Evolutionary conservation across 192 early-diverging fungal species (phyloP).

Genomic region (Spizellomyces punctatus): DNA sequence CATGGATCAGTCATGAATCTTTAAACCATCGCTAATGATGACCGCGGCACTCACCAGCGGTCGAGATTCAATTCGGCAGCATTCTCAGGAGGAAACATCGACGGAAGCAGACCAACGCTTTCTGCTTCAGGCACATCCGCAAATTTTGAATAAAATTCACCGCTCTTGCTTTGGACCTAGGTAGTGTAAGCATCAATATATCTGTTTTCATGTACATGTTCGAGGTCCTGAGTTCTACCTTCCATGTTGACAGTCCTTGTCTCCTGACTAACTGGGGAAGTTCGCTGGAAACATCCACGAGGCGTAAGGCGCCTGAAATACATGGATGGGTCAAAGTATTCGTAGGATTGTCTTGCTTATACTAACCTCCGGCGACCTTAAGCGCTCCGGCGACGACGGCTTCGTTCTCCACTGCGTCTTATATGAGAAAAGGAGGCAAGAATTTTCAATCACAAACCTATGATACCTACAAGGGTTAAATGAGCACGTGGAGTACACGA

Average conservation of each 20-base stretch:
- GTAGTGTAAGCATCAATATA: constrained; percentile 1
- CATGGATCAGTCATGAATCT: constrained; percentile 5
- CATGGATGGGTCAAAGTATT: too few relatives aligned
- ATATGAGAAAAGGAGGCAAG: neutral
- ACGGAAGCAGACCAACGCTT: constrained; percentile 16
- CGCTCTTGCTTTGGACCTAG: constrained; percentile 71
- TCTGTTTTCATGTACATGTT: neutral
- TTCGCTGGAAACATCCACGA: constrained; percentile 85
- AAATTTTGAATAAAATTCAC: constrained; percentile 41
- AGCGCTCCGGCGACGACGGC: constrained; percentile 70
- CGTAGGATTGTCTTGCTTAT: too few relatives aligned
- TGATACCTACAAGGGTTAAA: constrained; percentile 98
- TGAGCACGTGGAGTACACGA: constrained; percentile 98
- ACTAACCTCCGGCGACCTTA: constrained; percentile 46
- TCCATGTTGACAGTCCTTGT: constrained; percentile 87
- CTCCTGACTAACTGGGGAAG: constrained; percentile 79
- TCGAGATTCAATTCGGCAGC: constrained; percentile 41
- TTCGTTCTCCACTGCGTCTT: constrained; percentile 10
- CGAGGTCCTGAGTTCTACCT: constrained; percentile 43
- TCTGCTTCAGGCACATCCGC: constrained; percentile 32
- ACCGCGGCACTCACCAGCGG: constrained; percentile 36
- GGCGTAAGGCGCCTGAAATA: constrained; percentile 50
- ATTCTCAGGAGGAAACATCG: constrained; percentile 50
- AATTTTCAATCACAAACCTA: constrained; percentile 82
- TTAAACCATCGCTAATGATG: neutral